Conservation (phyloP, 257 asterid genomes). For the Solanum infundibuliforme region DNA sequence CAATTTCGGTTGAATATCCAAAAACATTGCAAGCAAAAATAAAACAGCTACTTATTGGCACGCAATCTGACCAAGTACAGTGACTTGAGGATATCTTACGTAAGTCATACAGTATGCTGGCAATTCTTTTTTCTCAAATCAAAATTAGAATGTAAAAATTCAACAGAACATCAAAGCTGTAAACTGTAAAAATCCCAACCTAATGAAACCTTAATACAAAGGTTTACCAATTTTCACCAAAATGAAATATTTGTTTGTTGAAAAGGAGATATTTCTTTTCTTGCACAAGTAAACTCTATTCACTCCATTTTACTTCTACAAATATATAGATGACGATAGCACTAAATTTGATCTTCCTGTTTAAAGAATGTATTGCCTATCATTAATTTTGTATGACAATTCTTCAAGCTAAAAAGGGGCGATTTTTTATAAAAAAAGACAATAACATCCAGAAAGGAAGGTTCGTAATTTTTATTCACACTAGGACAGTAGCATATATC, state of each 20-base stretch:
- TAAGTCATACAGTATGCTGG: not conserved
- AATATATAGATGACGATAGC: not conserved
- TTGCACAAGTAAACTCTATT: not conserved
- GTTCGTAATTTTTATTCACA: not conserved
- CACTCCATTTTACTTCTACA: not conserved
- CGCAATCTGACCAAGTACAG: not conserved
- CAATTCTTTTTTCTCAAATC: not conserved
- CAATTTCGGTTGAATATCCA: not conserved
- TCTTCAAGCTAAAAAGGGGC: not conserved
- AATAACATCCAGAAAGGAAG: not conserved
- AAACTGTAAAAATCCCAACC: not conserved
- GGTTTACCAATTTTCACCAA: not conserved
- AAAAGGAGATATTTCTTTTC: not conserved
- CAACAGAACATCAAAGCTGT: not conserved
- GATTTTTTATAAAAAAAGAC: not conserved
- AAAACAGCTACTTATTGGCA: not conserved
- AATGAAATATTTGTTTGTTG: not conserved
- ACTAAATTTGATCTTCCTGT: not conserved
- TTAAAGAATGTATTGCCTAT: not conserved
- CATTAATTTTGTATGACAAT: not conserved
- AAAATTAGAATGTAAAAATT: not conserved
- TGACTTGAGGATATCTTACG: not conserved
- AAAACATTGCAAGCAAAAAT: slow-evolving; percentile 3
- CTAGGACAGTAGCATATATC: not conserved
- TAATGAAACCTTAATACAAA: not conserved